Conservation (phyloP, 75 land plant species). For the Adiantum capillusveneris region DNA sequence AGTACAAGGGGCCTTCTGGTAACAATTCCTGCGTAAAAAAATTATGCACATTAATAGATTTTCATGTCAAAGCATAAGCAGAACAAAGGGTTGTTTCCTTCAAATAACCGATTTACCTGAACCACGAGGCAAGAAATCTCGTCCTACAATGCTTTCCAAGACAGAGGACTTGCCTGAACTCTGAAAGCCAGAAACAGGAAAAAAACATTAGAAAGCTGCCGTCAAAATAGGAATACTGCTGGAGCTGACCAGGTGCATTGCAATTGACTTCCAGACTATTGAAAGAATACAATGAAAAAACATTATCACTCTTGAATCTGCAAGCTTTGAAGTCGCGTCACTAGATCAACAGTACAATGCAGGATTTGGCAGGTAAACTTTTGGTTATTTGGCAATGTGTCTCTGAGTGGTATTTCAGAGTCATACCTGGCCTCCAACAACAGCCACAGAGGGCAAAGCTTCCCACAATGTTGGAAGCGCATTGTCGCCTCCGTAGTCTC, state of each 20-base stretch:
- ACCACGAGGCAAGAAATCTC: slow-evolving; percentile 61
- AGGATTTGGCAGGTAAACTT: not conserved
- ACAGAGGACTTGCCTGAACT: slow-evolving; percentile 69
- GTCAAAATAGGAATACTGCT: not conserved
- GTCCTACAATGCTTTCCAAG: slow-evolving; percentile 58
- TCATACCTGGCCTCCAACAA: slow-evolving; percentile 88
- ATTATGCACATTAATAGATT: not conserved
- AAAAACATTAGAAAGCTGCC: too few species aligned
- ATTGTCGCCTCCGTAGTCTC: slow-evolving; percentile 73
- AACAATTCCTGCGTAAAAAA: slow-evolving; percentile 20
- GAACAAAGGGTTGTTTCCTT: too few species aligned
- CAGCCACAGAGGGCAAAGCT: slow-evolving; percentile 74
- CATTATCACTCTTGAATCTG: too few species aligned
- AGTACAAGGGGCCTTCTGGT: slow-evolving; percentile 34
- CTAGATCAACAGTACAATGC: not conserved
- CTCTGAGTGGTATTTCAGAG: not conserved
- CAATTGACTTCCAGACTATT: too few species aligned
- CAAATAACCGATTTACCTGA: slow-evolving; percentile 26
- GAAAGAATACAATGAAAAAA: too few species aligned
- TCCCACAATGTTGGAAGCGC: slow-evolving; percentile 66
- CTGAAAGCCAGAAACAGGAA: slow-evolving; percentile 12
- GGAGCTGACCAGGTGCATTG: not conserved
- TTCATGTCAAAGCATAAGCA: not conserved
- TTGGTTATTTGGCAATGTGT: not conserved
- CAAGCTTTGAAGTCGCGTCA: not conserved